Evolutionary conservation across 192 early-diverging fungal species (phyloP), one percentile per base, ranked within the genome.

Genomic region (Powellomyces hirtus): DNA sequence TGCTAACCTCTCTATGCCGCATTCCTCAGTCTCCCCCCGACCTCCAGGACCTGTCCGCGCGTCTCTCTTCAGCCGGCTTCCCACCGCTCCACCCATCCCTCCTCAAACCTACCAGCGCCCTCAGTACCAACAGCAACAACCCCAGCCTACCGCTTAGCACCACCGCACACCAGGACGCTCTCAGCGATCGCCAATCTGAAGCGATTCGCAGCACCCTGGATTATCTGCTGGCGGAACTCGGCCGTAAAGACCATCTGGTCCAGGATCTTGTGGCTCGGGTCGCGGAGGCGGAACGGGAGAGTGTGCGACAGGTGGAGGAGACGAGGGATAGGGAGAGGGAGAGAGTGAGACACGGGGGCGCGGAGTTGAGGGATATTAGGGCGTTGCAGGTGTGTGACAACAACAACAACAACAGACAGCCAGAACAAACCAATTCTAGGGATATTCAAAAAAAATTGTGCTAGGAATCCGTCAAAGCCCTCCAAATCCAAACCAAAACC

Each of bases 51-150:
- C 24, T 66, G 18, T 71, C 75, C 18, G 22, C 30, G 27, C 58
- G 59, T 16, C 59, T 77, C n/a, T 59, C 34, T 38, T 16, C 38
- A 20, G 42, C 62, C 14, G 76, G 76, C 13, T 68, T 70, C 46
- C 68, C 70, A 22, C 53, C 71, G 11, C 63, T 77, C n/a, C 75
- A 72, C 50, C 55, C 70, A 27, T 70, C 74, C 13, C 40, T 73
- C 8, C 38, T 67, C 18, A 24, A 46, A 26, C n/a, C 67, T 13
- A 10, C 55, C n/a, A n/a, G n/a, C n/a, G n/a, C n/a, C n/a, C n/a
- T n/a, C n/a, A 14, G 26, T 49, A 24, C 46, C n/a, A 24, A 49
- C 46, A 49, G 14, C 4, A 24, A 18, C 46, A 24, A 3, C 46
- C n/a, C 46, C 3, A 14, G 16, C 3, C n/a, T n/a, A n/a, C n/a